Evolutionary conservation across 306 rosid genomes (phyloP), one percentile per base, ranked within the genome.

Genomic region (Sechiopsis laciniata): DNA sequence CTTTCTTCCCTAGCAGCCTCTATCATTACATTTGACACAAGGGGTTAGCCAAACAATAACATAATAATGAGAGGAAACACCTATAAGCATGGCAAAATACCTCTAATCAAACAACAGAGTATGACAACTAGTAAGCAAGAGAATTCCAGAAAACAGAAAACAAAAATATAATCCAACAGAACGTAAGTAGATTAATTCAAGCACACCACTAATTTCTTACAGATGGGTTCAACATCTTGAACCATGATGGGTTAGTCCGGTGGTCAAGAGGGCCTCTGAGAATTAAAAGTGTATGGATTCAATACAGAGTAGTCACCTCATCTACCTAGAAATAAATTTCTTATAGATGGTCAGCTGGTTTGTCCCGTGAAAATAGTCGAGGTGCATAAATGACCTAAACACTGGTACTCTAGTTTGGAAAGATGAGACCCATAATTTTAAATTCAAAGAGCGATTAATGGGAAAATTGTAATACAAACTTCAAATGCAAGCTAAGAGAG

Each of bases 1-100:
- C 97, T 62, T 83, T 87, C 80, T 90, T 94, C 20, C 92, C 95
- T 52, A 81, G 63, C 73, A 94, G 83, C 83, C 97, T 81, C 91
- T 91, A 82, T 77, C 46, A 80, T 81, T 79, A 79, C 60, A 62
- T 40, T 40, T 74, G 17, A 48, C 42, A 66, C 71, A 61, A 57
- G 42, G 40, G 14, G 54, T 55, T 75, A 67, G n/a, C 78, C 69
- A 54, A 72, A 53, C 55, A 60, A 42, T 58, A 48, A 12, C 19
- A 57, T 56, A 74, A 42, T 53, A 53, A 42, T 45, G 51, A 6
- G 55, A 15, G 69, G 6, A 26, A 52, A 52, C 17, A 16, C 45
- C 48, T 16, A 42, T 37, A 40, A 50, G 57, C 40, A 58, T 10
- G 64, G 65, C 3, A 37, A 59, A 59, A 59, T 24, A 59, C 4